phyloP scores from a whole-genome alignment of 345 rosid genomes.

The Odontarrhena argentea region DNA sequence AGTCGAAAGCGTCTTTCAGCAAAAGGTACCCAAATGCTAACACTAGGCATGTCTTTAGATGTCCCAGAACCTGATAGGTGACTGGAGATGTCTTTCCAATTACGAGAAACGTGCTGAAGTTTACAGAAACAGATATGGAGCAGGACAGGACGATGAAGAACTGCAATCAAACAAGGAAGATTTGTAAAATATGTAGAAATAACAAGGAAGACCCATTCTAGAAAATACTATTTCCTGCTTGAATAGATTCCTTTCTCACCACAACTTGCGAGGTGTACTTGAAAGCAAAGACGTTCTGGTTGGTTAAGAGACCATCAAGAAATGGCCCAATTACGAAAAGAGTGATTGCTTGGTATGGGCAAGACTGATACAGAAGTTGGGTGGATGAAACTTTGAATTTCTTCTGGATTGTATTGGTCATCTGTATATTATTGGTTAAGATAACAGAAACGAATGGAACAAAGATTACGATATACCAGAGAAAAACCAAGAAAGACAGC shows the following conservation, averaged over 20 bases:
- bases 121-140: conserved; percentile 91
- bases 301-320: conserved; percentile 81
- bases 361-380: conserved; percentile 91
- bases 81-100: conserved; percentile 97
- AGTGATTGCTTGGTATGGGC: conserved; percentile 89
- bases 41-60: conserved; percentile 87
- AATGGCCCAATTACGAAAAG: conserved; percentile 83
- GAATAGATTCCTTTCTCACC: conserved; percentile 50
- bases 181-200: conserved; percentile 5
- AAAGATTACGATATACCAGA: background rate
- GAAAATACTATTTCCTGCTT: background rate
- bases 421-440: conserved; percentile 62
- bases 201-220: conserved; percentile 1
- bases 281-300: conserved; percentile 86
- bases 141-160: conserved; percentile 94
- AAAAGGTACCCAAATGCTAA: conserved; percentile 87
- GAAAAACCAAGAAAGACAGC: too few species aligned
- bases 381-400: conserved; percentile 95
- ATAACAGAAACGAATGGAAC: background rate
- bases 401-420: conserved; percentile 98
- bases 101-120: conserved; percentile 94
- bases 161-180: conserved; percentile 50
- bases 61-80: conserved; percentile 92
- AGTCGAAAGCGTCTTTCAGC: conserved; percentile 79
- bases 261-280: conserved; percentile 84